These are phyloP conservation scores for Aspergillus glaucus DNA, from an alignment of 2,329 filamentous ascomycete species.

Conservation along the genomic window DNA sequence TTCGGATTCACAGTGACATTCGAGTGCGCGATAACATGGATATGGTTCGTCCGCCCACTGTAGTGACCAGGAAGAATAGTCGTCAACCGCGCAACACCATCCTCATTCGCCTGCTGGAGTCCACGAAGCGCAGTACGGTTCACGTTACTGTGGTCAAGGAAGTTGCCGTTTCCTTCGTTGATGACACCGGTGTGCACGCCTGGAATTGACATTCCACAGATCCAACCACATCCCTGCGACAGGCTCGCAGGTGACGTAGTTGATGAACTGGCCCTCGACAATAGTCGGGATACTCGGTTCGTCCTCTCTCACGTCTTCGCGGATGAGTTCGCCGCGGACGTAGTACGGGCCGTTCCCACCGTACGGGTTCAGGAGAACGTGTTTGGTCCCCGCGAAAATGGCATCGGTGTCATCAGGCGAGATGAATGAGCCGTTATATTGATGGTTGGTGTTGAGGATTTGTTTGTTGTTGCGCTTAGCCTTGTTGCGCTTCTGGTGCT, in stretches of 20 bases:
- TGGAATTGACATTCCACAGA: neutral
- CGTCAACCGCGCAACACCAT: slow-evolving; percentile 42
- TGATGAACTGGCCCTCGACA: neutral
- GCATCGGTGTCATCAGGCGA: neutral
- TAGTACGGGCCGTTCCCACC: neutral
- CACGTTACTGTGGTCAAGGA: slow-evolving; percentile 15
- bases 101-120: slow-evolving; percentile 35
- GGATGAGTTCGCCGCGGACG: neutral
- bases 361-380: neutral
- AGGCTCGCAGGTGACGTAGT: neutral
- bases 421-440: neutral
- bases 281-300: neutral
- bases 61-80: slow-evolving; percentile 39
- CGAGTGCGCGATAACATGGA: slow-evolving; percentile 39
- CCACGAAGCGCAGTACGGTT: slow-evolving; percentile 39
- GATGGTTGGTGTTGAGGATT: neutral
- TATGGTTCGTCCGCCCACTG: slow-evolving; percentile 36
- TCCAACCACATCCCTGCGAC: neutral
- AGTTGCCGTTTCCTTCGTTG: slow-evolving; percentile 7
- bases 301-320: neutral
- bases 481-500: neutral
- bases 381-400: neutral
- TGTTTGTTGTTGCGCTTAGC: neutral
- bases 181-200: neutral
- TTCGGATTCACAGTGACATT: slow-evolving; percentile 31